Evolutionary conservation across 2,329 filamentous ascomycete species (phyloP).

Genomic region (Apiospora marii): DNA sequence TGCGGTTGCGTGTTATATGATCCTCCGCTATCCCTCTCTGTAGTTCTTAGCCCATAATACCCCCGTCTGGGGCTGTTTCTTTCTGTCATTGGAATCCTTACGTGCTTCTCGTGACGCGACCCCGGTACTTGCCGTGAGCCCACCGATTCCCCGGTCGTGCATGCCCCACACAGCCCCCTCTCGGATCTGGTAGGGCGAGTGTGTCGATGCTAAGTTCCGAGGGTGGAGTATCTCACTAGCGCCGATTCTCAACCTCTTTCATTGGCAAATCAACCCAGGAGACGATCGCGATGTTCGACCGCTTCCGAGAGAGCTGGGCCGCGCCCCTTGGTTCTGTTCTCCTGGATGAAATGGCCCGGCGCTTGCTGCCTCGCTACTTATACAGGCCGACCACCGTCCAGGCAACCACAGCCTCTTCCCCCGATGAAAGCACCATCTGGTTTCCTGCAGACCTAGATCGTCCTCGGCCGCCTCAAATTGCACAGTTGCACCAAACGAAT

Average conservation of each 20-base stretch:
- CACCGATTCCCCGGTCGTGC: neutral
- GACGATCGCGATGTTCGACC: neutral
- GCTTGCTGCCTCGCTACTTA: neutral
- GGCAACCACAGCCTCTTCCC: neutral
- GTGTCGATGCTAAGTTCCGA: neutral
- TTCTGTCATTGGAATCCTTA: too few species aligned
- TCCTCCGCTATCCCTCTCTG: too few species aligned
- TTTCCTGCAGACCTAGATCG: too few species aligned
- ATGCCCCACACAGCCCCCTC: neutral
- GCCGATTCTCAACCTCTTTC: neutral
- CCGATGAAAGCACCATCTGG: neutral
- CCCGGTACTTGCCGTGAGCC: too few species aligned
- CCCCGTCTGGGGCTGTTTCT: too few species aligned
- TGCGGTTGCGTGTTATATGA: too few species aligned
- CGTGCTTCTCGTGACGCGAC: too few species aligned
- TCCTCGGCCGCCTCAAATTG: too few species aligned
- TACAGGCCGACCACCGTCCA: neutral
- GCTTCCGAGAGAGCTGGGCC: neutral
- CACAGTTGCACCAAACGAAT: too few species aligned
- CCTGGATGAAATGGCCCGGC: neutral
- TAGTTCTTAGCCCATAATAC: too few species aligned
- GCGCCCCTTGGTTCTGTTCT: neutral
- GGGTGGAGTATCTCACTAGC: neutral
- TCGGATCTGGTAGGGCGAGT: conserved; percentile 5
- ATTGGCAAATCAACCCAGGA: neutral